Conservation (phyloP, 495 filamentous ascomycete species). For the Neurospora tetrasperma region DNA sequence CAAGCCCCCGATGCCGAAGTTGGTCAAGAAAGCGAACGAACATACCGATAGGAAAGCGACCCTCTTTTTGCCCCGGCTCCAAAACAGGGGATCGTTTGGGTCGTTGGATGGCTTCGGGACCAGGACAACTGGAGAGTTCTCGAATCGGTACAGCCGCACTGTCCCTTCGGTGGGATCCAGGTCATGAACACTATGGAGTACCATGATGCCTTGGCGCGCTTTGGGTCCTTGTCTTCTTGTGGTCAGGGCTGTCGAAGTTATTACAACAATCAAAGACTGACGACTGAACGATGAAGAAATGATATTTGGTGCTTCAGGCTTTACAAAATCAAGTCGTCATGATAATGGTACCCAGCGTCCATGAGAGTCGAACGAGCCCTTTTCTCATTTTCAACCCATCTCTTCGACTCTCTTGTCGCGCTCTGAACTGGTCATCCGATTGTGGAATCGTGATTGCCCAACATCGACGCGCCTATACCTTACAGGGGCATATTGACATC, state of each 20-base stretch:
- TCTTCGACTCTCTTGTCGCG: not conserved
- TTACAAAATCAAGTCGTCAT: not conserved
- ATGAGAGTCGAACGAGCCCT: not conserved
- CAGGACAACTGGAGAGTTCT: constrained; percentile 18
- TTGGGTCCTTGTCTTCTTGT: not conserved
- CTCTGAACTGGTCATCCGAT: not conserved
- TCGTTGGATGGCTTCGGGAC: constrained; percentile 24
- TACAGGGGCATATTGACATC: not conserved
- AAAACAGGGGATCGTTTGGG: constrained; percentile 28
- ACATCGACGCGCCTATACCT: not conserved
- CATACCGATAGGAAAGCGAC: constrained; percentile 23
- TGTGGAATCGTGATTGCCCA: not conserved
- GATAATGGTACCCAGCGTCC: not conserved
- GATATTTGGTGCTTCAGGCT: not conserved
- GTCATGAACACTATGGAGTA: constrained; percentile 21
- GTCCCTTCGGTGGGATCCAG: constrained; percentile 23
- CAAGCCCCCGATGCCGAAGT: constrained; percentile 26
- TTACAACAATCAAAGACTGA: not conserved
- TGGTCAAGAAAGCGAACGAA: constrained; percentile 32
- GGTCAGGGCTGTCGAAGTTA: not conserved
- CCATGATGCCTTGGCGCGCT: constrained; percentile 9
- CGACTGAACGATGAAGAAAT: not conserved
- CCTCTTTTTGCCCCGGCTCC: constrained; percentile 25
- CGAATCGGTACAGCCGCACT: constrained; percentile 16
- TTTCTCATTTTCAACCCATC: not conserved